These are phyloP conservation scores for Sugiyamaella pinicola DNA, from an alignment of 1,139 yeast species.

Conservation along the genomic window DNA sequence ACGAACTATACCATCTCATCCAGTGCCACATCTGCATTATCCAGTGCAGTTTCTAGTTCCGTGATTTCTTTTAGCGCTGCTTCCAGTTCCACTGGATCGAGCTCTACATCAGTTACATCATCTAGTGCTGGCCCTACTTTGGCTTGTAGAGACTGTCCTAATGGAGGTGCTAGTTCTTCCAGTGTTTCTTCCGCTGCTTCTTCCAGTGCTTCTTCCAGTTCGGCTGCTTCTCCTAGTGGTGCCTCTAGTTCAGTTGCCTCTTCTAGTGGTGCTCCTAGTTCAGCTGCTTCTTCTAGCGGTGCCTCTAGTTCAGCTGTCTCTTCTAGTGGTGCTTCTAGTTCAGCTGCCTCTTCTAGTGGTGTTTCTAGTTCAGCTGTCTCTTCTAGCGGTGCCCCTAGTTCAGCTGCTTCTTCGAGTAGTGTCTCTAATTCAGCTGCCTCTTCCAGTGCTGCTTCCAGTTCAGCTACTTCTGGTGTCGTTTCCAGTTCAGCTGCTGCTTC, in stretches of 20 bases:
- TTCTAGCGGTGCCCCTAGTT: not conserved
- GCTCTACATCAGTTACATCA: not conserved
- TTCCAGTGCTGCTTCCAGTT: too few relatives aligned
- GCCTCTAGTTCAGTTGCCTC: not conserved
- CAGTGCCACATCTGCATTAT: not conserved
- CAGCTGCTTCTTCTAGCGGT: slow-evolving; percentile 8
- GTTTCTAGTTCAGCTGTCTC: slow-evolving; percentile 3
- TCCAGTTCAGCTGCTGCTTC: not conserved
- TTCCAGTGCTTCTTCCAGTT: not conserved
- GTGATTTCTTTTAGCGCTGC: not conserved
- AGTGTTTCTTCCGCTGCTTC: not conserved
- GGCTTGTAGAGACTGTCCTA: slow-evolving; percentile 6
- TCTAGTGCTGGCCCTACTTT: not conserved
- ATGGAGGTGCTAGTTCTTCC: slow-evolving; percentile 3
- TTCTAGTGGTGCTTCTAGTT: not conserved
- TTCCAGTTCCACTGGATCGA: not conserved
- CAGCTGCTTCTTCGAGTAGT: not conserved
- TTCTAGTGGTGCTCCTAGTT: too few relatives aligned
- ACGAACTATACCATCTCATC: not conserved
- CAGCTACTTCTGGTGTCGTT: too few relatives aligned
- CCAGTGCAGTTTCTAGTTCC: not conserved
- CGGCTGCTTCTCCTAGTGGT: not conserved
- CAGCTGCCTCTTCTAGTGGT: not conserved
- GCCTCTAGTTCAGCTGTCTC: not conserved
- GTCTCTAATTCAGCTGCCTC: too few relatives aligned